phyloP scores from a whole-genome alignment of 2,329 filamentous ascomycete genomes.

The Hypoxylon sp. region DNA sequence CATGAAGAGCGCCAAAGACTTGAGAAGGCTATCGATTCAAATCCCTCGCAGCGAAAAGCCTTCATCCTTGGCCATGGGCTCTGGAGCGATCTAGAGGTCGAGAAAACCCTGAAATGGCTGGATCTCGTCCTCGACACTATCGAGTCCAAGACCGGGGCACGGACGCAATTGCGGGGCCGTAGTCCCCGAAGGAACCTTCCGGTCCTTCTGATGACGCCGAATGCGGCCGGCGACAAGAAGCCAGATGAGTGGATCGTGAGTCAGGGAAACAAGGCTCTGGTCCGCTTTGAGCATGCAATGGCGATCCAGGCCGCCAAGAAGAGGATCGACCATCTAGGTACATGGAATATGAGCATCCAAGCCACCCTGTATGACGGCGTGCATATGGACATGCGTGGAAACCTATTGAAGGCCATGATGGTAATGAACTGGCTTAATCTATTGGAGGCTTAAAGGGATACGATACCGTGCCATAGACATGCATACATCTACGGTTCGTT shows the following conservation, averaged over 20 bases:
- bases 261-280: constrained; percentile 64
- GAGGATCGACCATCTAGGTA: constrained; percentile 62
- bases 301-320: constrained; percentile 53
- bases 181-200: constrained; percentile 41
- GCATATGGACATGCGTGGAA: constrained; percentile 63
- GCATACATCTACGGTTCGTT: constrained; percentile 9
- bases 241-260: constrained; percentile 62
- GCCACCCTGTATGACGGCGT: constrained; percentile 64
- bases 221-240: constrained; percentile 62
- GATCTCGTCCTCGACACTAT: constrained; percentile 56
- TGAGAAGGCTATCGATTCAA: constrained; percentile 54
- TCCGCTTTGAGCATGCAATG: constrained; percentile 61
- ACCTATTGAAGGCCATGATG: constrained; percentile 65
- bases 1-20: constrained; percentile 58
- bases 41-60: constrained; percentile 55
- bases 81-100: constrained; percentile 63
- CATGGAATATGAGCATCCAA: constrained; percentile 67
- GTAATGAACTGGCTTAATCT: constrained; percentile 63
- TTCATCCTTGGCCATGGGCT: constrained; percentile 64
- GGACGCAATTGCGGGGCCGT: constrained; percentile 38
- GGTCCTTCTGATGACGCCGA: constrained; percentile 60
- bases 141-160: constrained; percentile 43
- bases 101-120: constrained; percentile 59
- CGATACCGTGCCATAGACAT: constrained; percentile 9
- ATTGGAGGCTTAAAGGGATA: constrained; percentile 44